Evolutionary conservation across 495 filamentous ascomycete genomes (phyloP).

Genomic region (Viridothelium virens): DNA sequence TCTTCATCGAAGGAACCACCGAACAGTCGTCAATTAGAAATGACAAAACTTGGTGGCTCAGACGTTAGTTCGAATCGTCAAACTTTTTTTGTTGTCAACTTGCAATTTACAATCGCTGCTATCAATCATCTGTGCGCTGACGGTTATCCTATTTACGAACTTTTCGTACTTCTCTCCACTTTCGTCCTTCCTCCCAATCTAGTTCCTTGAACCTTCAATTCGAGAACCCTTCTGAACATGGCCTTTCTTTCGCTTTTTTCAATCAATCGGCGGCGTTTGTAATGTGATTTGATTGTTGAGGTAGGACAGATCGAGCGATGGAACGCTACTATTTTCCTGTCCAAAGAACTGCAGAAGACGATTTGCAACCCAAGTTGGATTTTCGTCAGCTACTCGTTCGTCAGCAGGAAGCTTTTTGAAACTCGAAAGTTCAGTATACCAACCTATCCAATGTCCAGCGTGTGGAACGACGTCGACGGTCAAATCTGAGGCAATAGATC

Average conservation of each 20-base stretch:
- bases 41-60: not conserved
- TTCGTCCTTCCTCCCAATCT: not conserved
- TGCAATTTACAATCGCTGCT: not conserved
- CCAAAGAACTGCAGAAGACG: slow-evolving; percentile 19
- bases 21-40: not conserved
- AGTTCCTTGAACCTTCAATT: not conserved
- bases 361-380: slow-evolving; percentile 19
- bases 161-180: not conserved
- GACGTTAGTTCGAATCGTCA: not conserved
- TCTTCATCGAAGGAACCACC: too few relatives aligned
- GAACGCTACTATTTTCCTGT: slow-evolving; percentile 11
- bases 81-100: not conserved
- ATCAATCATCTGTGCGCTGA: not conserved
- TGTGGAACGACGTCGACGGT: slow-evolving; percentile 19
- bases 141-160: not conserved
- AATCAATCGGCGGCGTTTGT: not conserved
- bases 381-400: slow-evolving; percentile 17
- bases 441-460: slow-evolving; percentile 26
- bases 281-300: slow-evolving; percentile 13
- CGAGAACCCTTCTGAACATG: not conserved
- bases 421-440: not conserved
- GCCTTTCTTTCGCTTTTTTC: not conserved
- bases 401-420: not conserved
- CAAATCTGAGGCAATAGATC: slow-evolving; percentile 14
- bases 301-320: slow-evolving; percentile 11